Conservation (phyloP, 352 stramenopile genomes). For the Blastocystis sp. region DNA sequence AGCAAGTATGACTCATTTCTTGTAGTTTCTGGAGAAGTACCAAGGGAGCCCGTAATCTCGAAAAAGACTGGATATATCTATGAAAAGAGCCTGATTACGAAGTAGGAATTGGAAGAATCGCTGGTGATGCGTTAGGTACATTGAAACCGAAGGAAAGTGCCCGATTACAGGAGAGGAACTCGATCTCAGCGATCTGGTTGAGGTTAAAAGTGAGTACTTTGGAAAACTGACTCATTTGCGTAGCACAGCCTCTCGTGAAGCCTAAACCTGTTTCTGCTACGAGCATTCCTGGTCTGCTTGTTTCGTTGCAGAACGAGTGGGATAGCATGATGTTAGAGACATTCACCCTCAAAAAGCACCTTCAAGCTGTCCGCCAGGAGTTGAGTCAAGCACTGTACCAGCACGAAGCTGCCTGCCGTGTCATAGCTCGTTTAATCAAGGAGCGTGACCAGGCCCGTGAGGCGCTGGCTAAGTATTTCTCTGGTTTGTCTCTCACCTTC, state of each 20-base stretch:
- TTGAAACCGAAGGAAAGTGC: slow-evolving; percentile 65
- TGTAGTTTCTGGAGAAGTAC: slow-evolving; percentile 73
- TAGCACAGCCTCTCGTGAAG: slow-evolving; percentile 57
- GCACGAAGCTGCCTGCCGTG: slow-evolving; percentile 86
- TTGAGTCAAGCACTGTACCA: slow-evolving; percentile 87
- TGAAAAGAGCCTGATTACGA: slow-evolving; percentile 75
- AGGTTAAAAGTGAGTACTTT: slow-evolving; percentile 66
- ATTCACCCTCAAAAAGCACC: slow-evolving; percentile 82
- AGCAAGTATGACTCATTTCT: not conserved
- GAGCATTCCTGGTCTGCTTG: slow-evolving; percentile 63
- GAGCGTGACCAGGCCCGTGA: slow-evolving; percentile 70
- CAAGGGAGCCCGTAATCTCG: slow-evolving; percentile 74
- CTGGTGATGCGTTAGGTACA: slow-evolving; percentile 57
- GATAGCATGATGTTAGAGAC: slow-evolving; percentile 85
- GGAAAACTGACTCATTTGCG: not conserved
- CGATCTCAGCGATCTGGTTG: slow-evolving; percentile 69
- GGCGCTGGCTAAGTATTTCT: slow-evolving; percentile 66
- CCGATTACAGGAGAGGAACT: slow-evolving; percentile 72
- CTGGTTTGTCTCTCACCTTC: not conserved
- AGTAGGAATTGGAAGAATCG: slow-evolving; percentile 68
- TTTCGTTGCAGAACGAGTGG: slow-evolving; percentile 82
- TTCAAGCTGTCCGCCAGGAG: slow-evolving; percentile 87
- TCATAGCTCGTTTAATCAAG: slow-evolving; percentile 82
- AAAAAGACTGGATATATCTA: slow-evolving; percentile 77
- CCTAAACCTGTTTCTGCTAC: slow-evolving; percentile 50